phyloP scores from a whole-genome alignment of 257 asterid genomes.

The Nicotiana paniculata region DNA sequence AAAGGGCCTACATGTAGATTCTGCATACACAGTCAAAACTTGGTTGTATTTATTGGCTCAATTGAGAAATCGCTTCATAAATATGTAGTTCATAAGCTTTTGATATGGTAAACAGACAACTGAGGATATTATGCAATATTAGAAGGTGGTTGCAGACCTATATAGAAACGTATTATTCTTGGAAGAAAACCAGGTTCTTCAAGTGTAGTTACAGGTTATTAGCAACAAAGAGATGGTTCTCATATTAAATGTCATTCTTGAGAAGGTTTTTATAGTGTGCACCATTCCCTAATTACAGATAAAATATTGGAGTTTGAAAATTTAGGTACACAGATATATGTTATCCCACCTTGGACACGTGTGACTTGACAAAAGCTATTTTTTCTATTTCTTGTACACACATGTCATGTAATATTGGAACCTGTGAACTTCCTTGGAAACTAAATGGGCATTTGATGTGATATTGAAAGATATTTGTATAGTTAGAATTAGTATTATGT shows the following conservation, averaged over 20 bases:
- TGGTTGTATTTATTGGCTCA: neutral
- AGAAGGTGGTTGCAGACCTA: neutral
- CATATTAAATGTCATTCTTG: neutral
- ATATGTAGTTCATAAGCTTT: conserved; percentile 1
- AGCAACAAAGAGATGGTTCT: neutral
- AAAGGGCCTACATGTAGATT: neutral
- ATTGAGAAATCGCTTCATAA: neutral
- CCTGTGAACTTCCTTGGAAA: no score
- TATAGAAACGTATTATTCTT: conserved; percentile 3
- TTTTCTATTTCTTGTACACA: no score
- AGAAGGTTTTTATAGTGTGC: neutral
- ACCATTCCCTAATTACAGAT: neutral
- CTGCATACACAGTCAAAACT: neutral
- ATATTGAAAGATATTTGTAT: no score
- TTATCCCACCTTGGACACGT: neutral
- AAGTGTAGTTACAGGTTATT: neutral
- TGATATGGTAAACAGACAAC: neutral
- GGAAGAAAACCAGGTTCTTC: neutral
- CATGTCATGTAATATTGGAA: no score
- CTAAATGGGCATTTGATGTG: no score
- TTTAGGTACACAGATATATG: neutral
- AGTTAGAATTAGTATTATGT: neutral
- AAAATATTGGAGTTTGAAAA: neutral
- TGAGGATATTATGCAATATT: neutral
- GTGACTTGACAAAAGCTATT: neutral